Evolutionary conservation across 805 yeast genomes (phyloP), one percentile per base, ranked within the genome.

Genomic region (Yamadazyma kitorensis): DNA sequence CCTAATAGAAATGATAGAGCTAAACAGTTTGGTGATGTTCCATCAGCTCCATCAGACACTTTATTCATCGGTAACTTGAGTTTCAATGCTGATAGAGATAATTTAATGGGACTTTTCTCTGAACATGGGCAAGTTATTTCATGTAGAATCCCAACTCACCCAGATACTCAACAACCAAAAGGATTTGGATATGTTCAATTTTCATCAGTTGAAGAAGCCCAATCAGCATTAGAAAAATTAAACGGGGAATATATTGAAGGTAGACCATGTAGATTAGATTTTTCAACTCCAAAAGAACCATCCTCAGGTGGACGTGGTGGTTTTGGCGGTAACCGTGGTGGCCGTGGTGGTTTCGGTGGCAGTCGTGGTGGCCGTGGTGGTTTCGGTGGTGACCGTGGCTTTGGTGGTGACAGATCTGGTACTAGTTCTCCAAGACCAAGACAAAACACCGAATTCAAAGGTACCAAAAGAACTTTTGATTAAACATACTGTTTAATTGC

Each of bases 111-210:
- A 51, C 61, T 78, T 26, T 93, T 93, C 56, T 78, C 82, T 49
- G 77, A 76, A 56, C 74, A 76, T 63, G 98, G 96, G 60, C 74
- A 76, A 43, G 86, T 93, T 43, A 68, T 87, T 36, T 86, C 95
- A 44, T 89, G 88, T 51, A 83, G 98, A 74, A 72, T 93, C 49
- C 98, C 98, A 64, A 91, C 98, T 27, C 94, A 93, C 71, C 97
- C 96, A 57, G 98, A 91, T 65, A 89, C 98, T 47, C 95, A 88
- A 64, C 96, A 91, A 72, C 95, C 95, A 65, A 93, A 93, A 79
- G 98, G 98, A 51, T 93, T 93, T 70, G 98, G 98, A 49, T 93
- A 93, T 68, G 96, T 91, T 39, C 98, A 93, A 71, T 91, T 77
- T 59, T 72, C 84, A 29, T 74, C 82, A 39, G 72, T 85, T 46